Conservation (phyloP, 176 grass and related monocot genomes). For the bread wheat (Triticum aestivum) region DNA sequence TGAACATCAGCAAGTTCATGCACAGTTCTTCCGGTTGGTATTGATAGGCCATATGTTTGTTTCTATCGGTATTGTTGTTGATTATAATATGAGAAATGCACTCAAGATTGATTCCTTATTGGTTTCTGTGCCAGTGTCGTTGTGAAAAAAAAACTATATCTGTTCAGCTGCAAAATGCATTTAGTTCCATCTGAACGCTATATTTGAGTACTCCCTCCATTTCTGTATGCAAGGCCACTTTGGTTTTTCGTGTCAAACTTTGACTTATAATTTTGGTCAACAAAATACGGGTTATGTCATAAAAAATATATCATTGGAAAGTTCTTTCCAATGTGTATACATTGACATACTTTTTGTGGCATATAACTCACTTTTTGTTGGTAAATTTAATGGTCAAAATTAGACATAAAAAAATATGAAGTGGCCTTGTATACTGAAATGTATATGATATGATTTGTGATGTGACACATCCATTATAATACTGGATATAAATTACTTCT, state of each 20-base stretch:
- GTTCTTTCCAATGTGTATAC: too few species aligned
- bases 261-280: too few species aligned
- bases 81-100: neutral
- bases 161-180: neutral
- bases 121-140: neutral
- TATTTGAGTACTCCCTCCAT: too few species aligned
- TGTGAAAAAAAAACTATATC: constrained; percentile 5
- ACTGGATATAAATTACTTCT: constrained; percentile 21
- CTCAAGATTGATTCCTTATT: neutral
- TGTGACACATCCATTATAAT: neutral
- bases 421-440: too few species aligned
- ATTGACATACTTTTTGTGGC: too few species aligned
- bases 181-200: constrained; percentile 14
- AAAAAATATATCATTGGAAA: too few species aligned
- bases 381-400: too few species aligned
- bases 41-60: neutral
- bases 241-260: too few species aligned
- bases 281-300: too few species aligned
- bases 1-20: constrained; percentile 12
- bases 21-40: constrained; percentile 1
- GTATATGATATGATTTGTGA: constrained; percentile 10
- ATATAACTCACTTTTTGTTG: too few species aligned
- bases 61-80: neutral
- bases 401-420: too few species aligned
- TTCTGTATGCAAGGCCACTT: too few species aligned